phyloP scores from a whole-genome alignment of 805 yeast species.

The Candida pseudoglaebosa region DNA sequence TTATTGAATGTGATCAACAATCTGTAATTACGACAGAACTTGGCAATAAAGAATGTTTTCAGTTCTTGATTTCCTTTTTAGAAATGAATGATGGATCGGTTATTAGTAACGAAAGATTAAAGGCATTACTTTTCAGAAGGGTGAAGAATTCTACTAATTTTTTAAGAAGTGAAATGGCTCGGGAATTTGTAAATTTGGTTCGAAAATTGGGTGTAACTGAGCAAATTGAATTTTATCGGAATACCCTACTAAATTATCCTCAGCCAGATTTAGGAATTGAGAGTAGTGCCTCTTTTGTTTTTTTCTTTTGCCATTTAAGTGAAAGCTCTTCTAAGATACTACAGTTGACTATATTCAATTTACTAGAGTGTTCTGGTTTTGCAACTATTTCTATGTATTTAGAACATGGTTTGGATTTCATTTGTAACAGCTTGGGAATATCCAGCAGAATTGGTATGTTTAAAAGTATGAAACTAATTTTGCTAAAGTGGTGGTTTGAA shows the following conservation, averaged over 20 bases:
- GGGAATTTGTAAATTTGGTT: conserved; percentile 3
- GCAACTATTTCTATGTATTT: conserved; percentile 28
- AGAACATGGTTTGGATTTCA: conserved; percentile 17
- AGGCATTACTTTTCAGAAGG: conserved; percentile 16
- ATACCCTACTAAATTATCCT: conserved; percentile 23
- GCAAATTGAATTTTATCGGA: conserved; percentile 19
- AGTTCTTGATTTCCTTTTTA: conserved; percentile 28
- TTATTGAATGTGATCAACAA: conserved; percentile 37
- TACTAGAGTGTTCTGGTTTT: conserved; percentile 38
- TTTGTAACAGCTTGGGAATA: conserved; percentile 17
- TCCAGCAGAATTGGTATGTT: conserved; percentile 20
- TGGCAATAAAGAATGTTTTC: conserved; percentile 27
- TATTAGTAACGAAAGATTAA: conserved; percentile 14
- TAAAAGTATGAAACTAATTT: conserved; percentile 24
- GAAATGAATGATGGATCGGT: conserved; percentile 21
- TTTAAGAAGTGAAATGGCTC: conserved; percentile 6
- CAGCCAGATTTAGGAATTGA: conserved; percentile 39
- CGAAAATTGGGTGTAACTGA: background rate
- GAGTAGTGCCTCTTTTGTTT: conserved; percentile 32
- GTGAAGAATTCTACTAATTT: conserved; percentile 9
- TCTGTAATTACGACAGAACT: conserved; percentile 36
- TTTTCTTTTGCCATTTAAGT: conserved; percentile 31
- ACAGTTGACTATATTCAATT: conserved; percentile 34
- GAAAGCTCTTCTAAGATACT: conserved; percentile 25
- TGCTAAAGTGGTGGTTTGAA: conserved; percentile 44